These are phyloP conservation scores for Kluyveromyces aestuarii DNA, from an alignment of 805 yeast genomes.

Conservation along the genomic window DNA sequence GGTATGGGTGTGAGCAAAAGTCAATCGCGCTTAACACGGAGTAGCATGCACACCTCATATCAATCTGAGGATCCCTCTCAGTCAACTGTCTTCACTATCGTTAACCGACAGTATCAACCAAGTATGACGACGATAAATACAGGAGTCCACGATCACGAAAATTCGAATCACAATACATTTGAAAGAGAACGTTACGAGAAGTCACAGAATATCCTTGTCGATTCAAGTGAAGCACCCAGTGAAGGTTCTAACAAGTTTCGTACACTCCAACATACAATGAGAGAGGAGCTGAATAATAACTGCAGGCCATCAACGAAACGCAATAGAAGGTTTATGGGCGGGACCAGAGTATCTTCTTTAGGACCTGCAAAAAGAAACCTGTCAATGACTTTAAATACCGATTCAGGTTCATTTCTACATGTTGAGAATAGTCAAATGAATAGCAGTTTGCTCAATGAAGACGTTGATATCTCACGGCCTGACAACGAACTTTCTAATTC, in stretches of 20 bases:
- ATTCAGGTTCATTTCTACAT: slow-evolving; percentile 1
- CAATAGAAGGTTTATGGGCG: slow-evolving; percentile 20
- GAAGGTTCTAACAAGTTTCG: slow-evolving; percentile 14
- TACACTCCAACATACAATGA: slow-evolving; percentile 18
- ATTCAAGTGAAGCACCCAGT: slow-evolving; percentile 1
- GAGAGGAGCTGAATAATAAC: slow-evolving; percentile 15
- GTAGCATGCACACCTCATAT: slow-evolving; percentile 1
- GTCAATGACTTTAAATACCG: slow-evolving; percentile 8
- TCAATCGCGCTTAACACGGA: neutral
- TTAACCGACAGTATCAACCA: slow-evolving; percentile 13
- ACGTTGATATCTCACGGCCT: slow-evolving; percentile 2
- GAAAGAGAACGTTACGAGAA: neutral
- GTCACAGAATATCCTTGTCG: neutral
- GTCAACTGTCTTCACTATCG: slow-evolving; percentile 18
- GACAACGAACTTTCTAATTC: slow-evolving; percentile 4
- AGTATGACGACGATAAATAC: slow-evolving; percentile 20
- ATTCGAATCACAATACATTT: slow-evolving; percentile 2
- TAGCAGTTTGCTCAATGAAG: slow-evolving; percentile 3
- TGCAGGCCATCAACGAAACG: slow-evolving; percentile 18
- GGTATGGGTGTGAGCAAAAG: slow-evolving; percentile 1
- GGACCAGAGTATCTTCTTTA: slow-evolving; percentile 15
- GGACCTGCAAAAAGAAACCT: slow-evolving; percentile 28
- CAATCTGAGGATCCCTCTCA: slow-evolving; percentile 11
- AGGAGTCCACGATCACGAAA: slow-evolving; percentile 4
- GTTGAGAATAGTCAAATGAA: neutral